phyloP scores from a whole-genome alignment of 306 rosid genomes.

The Dryas octopetala region DNA sequence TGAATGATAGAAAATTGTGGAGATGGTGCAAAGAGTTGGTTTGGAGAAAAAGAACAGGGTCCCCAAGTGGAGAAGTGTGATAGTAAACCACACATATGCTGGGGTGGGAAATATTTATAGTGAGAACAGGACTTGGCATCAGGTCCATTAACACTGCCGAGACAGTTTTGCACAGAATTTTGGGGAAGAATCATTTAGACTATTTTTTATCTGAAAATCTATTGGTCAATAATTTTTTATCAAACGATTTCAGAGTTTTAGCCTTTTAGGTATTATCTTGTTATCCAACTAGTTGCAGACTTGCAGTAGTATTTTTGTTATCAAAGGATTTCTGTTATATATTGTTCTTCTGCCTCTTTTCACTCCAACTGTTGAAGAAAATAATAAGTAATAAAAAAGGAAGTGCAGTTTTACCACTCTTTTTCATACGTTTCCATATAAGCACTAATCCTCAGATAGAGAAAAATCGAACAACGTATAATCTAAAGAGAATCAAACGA shows the following conservation, averaged over 20 bases:
- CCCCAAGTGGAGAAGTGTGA: neutral
- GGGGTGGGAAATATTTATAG: neutral
- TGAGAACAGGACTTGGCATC: neutral
- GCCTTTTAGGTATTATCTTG: neutral
- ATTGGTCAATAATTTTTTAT: neutral
- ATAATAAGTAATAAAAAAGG: neutral
- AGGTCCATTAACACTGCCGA: too few relatives aligned
- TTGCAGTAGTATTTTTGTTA: too few relatives aligned
- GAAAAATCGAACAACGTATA: too few relatives aligned
- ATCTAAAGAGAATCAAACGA: too few relatives aligned
- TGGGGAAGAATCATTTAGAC: neutral
- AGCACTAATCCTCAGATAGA: too few relatives aligned
- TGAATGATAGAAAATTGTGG: neutral
- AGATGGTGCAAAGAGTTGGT: neutral
- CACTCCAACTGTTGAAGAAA: neutral
- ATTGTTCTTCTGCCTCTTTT: neutral
- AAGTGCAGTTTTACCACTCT: neutral
- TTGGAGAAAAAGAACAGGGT: constrained; percentile 5
- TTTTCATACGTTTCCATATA: neutral
- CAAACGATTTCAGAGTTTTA: neutral
- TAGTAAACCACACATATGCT: neutral
- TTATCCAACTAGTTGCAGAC: neutral
- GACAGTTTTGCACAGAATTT: neutral
- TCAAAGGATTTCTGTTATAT: too few relatives aligned
- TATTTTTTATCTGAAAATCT: neutral